A percentile compares a stretch with the other conserved stretches of the same genome.
phyloP scores from a whole-genome alignment of 257 asterid genomes.

The Penstemon barbatus region DNA sequence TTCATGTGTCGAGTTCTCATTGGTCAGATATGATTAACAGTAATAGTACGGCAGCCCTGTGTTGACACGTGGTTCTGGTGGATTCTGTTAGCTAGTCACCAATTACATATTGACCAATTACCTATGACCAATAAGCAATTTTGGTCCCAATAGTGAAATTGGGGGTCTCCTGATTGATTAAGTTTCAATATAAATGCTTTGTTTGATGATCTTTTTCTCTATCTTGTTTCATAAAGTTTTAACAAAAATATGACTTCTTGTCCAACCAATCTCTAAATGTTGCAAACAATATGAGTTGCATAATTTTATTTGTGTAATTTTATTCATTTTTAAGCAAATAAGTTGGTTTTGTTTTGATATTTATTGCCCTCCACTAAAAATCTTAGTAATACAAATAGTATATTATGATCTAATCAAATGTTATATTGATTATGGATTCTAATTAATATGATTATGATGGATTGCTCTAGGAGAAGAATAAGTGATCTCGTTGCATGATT shows the following conservation, averaged over 20 bases:
- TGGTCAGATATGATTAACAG: neutral
- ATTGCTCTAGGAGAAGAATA: too few relatives aligned
- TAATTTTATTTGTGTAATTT: too few relatives aligned
- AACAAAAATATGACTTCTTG: constrained; percentile 1
- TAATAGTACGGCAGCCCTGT: constrained; percentile 12
- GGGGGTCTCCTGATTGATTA: neutral
- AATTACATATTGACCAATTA: neutral
- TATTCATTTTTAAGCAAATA: too few relatives aligned
- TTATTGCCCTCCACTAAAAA: too few relatives aligned
- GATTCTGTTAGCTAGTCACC: constrained; percentile 4
- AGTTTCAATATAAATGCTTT: neutral
- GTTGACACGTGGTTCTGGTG: constrained; percentile 9
- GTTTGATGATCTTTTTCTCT: neutral
- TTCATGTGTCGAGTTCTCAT: neutral
- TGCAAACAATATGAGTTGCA: neutral
- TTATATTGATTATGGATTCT: too few relatives aligned
- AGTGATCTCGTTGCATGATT: too few relatives aligned
- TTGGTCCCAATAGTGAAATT: neutral
- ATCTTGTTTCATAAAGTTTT: constrained; percentile 8
- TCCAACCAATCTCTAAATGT: neutral
- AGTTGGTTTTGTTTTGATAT: too few relatives aligned
- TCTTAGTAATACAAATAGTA: too few relatives aligned
- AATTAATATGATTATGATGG: too few relatives aligned
- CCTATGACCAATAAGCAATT: neutral
- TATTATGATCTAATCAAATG: too few relatives aligned